A percentile compares a stretch with the other conserved stretches of the same genome.
Conservation (phyloP, 495 filamentous ascomycete genomes). For the Pseudomonodictys pantanalensis region DNA sequence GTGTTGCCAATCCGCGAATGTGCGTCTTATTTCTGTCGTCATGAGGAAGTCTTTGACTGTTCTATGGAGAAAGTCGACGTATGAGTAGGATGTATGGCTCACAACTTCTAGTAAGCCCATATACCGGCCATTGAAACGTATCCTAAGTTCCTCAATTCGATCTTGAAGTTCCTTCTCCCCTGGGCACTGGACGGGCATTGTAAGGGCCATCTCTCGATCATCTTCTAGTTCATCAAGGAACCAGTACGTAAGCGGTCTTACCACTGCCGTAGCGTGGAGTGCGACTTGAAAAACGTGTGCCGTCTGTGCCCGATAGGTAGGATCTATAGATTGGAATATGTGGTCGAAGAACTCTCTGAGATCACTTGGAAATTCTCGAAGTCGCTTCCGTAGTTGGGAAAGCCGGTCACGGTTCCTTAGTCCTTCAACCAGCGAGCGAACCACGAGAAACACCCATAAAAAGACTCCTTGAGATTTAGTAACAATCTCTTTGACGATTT, state of each 20-base stretch:
- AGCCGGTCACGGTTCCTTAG: constrained; percentile 21
- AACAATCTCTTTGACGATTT: constrained; percentile 21
- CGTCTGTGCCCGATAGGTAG: constrained; percentile 4
- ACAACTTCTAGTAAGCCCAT: constrained; percentile 9
- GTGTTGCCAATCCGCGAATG: too few species aligned
- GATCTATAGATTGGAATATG: constrained; percentile 15
- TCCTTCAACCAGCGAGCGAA: constrained; percentile 29
- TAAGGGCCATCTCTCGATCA: background rate
- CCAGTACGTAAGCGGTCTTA: background rate
- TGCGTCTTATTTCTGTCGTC: constrained; percentile 11
- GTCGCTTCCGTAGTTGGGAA: constrained; percentile 11
- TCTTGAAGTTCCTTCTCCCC: background rate
- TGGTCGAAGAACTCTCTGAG: constrained; percentile 19
- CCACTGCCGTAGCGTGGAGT: background rate
- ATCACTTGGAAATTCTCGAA: constrained; percentile 17
- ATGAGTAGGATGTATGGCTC: background rate
- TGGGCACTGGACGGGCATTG: background rate
- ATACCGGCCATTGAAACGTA: constrained; percentile 9
- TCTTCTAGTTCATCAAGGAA: constrained; percentile 16
- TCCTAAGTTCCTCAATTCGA: background rate
- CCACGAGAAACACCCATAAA: constrained; percentile 36
- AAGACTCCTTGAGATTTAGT: constrained; percentile 35
- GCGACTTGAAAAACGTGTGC: constrained; percentile 6
- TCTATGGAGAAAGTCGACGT: constrained; percentile 19
- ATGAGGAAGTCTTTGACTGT: constrained; percentile 23